These are phyloP conservation scores for Cordia subcordata DNA, from an alignment of 257 asterid species.

Conservation along the genomic window DNA sequence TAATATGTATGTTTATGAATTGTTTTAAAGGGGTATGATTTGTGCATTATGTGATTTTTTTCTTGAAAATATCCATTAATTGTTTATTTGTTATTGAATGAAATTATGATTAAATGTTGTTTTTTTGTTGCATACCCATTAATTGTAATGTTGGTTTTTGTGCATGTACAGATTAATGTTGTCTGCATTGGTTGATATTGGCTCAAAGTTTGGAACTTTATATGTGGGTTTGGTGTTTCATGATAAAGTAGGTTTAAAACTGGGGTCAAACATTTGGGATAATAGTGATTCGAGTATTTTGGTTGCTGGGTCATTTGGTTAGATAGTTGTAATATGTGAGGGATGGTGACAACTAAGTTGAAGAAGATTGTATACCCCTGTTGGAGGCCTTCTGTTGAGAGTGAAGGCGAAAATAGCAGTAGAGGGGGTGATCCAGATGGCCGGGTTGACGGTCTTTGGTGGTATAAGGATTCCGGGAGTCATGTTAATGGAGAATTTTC, in stretches of 20 bases:
- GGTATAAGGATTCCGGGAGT: constrained; percentile 67
- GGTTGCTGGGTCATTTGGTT: constrained; percentile 24
- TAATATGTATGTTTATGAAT: too few relatives aligned
- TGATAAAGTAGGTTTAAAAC: not conserved
- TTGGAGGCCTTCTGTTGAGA: constrained; percentile 48
- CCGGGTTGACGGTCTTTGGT: constrained; percentile 58
- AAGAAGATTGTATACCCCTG: constrained; percentile 62
- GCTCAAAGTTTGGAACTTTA: constrained; percentile 29
- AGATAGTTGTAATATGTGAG: constrained; percentile 6
- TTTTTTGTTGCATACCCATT: not conserved
- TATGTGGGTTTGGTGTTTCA: constrained; percentile 28
- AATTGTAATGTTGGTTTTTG: not conserved
- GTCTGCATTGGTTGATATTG: constrained; percentile 24
- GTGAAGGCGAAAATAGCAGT: constrained; percentile 35
- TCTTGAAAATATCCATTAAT: too few relatives aligned
- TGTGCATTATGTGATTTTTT: too few relatives aligned
- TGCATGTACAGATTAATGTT: constrained; percentile 41
- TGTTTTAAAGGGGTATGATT: too few relatives aligned
- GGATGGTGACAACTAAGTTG: constrained; percentile 64
- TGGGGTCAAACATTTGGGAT: constrained; percentile 20
- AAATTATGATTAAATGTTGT: too few relatives aligned
- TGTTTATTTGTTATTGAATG: too few relatives aligned
- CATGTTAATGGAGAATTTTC: constrained; percentile 82
- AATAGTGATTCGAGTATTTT: constrained; percentile 13
- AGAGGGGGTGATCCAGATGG: constrained; percentile 28